Evolutionary conservation across 257 asterid genomes (phyloP).

Genomic region (Jacaranda mimosifolia): DNA sequence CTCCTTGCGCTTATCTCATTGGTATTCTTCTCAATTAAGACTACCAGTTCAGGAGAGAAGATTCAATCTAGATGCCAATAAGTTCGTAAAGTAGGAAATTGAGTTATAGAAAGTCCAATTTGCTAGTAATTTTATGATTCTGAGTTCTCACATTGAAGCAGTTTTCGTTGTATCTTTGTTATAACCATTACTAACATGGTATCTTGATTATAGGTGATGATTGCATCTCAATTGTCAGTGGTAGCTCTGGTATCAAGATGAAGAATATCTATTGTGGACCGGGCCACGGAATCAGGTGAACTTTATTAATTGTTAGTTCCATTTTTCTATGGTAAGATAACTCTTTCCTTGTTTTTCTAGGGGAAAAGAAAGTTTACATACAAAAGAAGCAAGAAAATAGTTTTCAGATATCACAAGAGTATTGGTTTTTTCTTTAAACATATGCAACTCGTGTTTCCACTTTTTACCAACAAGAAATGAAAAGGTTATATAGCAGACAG

Average conservation of each 20-base stretch:
- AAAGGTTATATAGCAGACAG: too few species aligned
- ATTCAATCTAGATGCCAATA: not conserved
- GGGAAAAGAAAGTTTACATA: not conserved
- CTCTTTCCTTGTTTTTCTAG: not conserved
- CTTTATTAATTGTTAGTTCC: not conserved
- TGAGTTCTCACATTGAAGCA: not conserved
- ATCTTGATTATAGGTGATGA: conserved; percentile 71
- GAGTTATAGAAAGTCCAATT: not conserved
- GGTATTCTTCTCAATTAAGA: too few species aligned
- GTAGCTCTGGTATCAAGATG: conserved; percentile 77
- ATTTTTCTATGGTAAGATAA: not conserved
- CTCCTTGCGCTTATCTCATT: too few species aligned
- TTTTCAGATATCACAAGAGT: too few species aligned
- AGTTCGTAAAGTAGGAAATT: not conserved
- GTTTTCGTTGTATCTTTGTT: not conserved
- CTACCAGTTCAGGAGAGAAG: not conserved
- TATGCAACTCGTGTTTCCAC: too few species aligned
- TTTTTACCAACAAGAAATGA: too few species aligned
- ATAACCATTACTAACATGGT: not conserved
- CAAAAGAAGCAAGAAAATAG: not conserved
- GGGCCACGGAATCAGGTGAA: conserved; percentile 95
- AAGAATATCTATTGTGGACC: conserved; percentile 88
- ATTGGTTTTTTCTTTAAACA: too few species aligned
- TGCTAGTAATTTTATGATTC: not conserved
- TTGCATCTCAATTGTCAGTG: conserved; percentile 90